phyloP scores from a whole-genome alignment of 73 alveolate genomes.

The Tetrahymena borealis region DNA sequence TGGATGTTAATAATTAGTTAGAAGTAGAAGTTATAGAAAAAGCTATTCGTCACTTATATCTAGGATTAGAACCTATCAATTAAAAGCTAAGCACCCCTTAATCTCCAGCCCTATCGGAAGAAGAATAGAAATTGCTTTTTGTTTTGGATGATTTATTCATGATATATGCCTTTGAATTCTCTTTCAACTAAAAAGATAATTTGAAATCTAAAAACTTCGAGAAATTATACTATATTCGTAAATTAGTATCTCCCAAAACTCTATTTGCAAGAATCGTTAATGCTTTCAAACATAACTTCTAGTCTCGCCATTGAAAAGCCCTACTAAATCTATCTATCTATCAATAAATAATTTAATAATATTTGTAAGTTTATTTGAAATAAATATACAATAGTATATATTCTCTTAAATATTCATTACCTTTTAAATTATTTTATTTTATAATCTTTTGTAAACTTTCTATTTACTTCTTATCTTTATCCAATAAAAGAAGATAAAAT shows the following conservation, averaged over 20 bases:
- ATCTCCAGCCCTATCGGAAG: background rate
- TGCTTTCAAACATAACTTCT: background rate
- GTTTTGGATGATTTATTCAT: background rate
- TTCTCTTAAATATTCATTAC: too few species aligned
- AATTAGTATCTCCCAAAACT: background rate
- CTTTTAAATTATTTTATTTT: too few species aligned
- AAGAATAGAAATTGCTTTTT: background rate
- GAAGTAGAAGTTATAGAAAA: background rate
- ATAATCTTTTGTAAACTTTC: too few species aligned
- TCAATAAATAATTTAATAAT: background rate
- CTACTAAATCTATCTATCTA: background rate
- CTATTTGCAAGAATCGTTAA: background rate
- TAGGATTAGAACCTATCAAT: background rate
- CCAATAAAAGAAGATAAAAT: too few species aligned
- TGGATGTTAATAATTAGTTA: background rate
- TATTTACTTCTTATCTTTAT: too few species aligned
- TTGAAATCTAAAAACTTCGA: background rate
- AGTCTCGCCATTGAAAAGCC: background rate
- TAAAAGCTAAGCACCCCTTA: background rate
- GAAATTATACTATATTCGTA: background rate
- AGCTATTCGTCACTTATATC: background rate
- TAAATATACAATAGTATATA: too few species aligned
- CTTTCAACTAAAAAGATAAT: background rate
- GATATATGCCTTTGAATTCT: background rate
- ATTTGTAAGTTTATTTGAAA: too few species aligned